Conservation (phyloP, 2,329 filamentous ascomycete genomes). For the Aspergillus sp. region DNA sequence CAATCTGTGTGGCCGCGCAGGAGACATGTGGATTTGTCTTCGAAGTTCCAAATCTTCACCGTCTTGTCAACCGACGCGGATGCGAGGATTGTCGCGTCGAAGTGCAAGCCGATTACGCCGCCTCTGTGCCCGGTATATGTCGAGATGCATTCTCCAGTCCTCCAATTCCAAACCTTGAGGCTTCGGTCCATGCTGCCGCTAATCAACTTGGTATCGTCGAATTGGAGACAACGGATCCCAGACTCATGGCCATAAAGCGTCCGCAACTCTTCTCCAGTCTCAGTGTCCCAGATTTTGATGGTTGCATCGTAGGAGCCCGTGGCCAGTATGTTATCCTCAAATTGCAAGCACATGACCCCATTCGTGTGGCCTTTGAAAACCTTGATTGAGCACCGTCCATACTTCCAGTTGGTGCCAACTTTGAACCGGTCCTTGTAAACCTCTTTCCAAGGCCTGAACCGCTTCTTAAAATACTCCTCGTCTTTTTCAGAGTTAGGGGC, state of each 20-base stretch:
- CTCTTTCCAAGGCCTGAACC: slow-evolving; percentile 82
- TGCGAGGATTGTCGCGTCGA: slow-evolving; percentile 78
- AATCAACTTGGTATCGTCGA: slow-evolving; percentile 87
- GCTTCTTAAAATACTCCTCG: slow-evolving; percentile 51
- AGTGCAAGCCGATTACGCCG: slow-evolving; percentile 85
- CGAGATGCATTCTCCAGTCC: slow-evolving; percentile 80
- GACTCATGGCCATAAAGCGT: slow-evolving; percentile 79
- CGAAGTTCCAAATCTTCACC: slow-evolving; percentile 90
- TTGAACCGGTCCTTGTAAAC: slow-evolving; percentile 95
- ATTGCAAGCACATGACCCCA: slow-evolving; percentile 75
- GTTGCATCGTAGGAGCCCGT: slow-evolving; percentile 95
- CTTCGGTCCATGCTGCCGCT: slow-evolving; percentile 85
- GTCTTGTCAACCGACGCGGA: slow-evolving; percentile 88
- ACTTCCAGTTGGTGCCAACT: slow-evolving; percentile 96
- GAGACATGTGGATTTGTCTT: slow-evolving; percentile 74
- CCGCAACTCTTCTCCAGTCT: slow-evolving; percentile 81
- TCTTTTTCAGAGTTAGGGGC: slow-evolving; percentile 30
- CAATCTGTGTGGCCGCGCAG: slow-evolving; percentile 86
- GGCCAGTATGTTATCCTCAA: slow-evolving; percentile 86
- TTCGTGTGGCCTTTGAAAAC: slow-evolving; percentile 85
- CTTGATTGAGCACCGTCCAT: slow-evolving; percentile 81
- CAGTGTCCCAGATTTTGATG: slow-evolving; percentile 94
- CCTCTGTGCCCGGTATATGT: slow-evolving; percentile 76
- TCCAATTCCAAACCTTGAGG: slow-evolving; percentile 95
- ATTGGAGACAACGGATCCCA: slow-evolving; percentile 85